A percentile compares a stretch with the other conserved stretches of the same genome.
These are phyloP conservation scores for Malus fusca DNA, from an alignment of 306 rosid genomes.

Conservation along the genomic window DNA sequence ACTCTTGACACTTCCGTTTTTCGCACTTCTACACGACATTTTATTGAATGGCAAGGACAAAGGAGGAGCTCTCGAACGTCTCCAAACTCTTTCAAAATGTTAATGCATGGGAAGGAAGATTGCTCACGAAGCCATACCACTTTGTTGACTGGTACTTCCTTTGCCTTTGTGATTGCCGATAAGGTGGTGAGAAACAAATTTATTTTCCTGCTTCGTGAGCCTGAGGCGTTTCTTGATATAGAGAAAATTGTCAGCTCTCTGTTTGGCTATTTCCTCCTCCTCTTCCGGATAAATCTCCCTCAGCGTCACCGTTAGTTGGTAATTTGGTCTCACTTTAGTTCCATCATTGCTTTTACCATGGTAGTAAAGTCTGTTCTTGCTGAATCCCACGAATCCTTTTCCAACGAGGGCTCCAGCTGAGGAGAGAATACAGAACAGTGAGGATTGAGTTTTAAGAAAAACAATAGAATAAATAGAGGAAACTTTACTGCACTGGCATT, in stretches of 20 bases:
- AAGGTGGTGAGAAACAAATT: conserved; percentile 78
- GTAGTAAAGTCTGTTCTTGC: conserved; percentile 33
- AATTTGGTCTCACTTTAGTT: conserved; percentile 46
- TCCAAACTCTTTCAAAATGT: neutral
- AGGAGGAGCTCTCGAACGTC: neutral
- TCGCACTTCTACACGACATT: neutral
- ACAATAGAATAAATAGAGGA: neutral
- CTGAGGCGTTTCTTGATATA: conserved; percentile 48
- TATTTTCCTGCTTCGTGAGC: conserved; percentile 30
- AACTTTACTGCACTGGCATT: neutral
- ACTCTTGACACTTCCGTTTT: neutral
- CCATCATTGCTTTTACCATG: conserved; percentile 48
- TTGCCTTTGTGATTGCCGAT: conserved; percentile 64
- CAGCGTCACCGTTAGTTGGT: conserved; percentile 65
- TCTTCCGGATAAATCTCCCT: conserved; percentile 83
- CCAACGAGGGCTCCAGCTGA: conserved; percentile 81
- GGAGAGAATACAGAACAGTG: conserved; percentile 1
- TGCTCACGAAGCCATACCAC: conserved; percentile 14
- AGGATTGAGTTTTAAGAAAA: neutral
- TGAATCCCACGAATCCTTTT: conserved; percentile 42
- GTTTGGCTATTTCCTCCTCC: conserved; percentile 74
- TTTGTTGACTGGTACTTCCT: conserved; percentile 14
- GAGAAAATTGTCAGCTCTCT: conserved; percentile 59
- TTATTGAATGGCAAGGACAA: neutral
- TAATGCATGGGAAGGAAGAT: neutral